These are phyloP conservation scores for Phlebopus sp. DNA, from an alignment of 1,284 basidiomycete species.

Conservation along the genomic window DNA sequence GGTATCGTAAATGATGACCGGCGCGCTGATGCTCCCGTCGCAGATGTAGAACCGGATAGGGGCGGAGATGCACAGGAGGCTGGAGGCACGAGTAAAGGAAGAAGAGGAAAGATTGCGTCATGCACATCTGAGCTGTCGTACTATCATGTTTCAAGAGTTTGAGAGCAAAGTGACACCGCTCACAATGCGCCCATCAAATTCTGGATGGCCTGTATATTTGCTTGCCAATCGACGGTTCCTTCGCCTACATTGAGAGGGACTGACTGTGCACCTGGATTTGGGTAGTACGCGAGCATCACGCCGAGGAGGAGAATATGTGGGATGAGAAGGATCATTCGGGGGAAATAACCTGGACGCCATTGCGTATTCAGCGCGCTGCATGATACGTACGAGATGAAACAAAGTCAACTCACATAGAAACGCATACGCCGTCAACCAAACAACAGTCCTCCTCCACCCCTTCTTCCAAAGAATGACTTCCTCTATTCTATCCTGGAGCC, in stretches of 20 bases:
- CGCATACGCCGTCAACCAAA: constrained; percentile 66
- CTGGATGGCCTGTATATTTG: constrained; percentile 75
- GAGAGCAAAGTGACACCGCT: constrained; percentile 22
- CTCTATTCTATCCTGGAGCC: constrained; percentile 74
- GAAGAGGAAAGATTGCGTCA: constrained; percentile 34
- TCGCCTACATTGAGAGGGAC: constrained; percentile 43
- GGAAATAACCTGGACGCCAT: constrained; percentile 56
- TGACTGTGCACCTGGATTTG: constrained; percentile 35
- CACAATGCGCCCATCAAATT: constrained; percentile 78
- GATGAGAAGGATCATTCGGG: constrained; percentile 59
- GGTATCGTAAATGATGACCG: constrained; percentile 45
- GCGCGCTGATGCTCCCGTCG: constrained; percentile 20
- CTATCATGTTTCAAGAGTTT: not conserved
- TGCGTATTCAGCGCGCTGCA: not conserved
- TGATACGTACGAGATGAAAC: constrained; percentile 1
- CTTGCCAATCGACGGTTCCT: constrained; percentile 68
- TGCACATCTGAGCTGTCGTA: constrained; percentile 46
- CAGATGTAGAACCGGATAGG: too few relatives aligned
- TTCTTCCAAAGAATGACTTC: constrained; percentile 72
- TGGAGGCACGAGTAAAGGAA: constrained; percentile 37
- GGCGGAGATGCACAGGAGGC: not conserved
- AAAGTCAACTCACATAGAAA: constrained; percentile 60
- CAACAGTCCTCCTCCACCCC: constrained; percentile 61
- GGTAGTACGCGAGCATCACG: constrained; percentile 58
- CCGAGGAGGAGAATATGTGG: constrained; percentile 56